These are phyloP conservation scores for Phytophthora ohioensis DNA, from an alignment of 352 stramenopile genomes.

Conservation along the genomic window DNA sequence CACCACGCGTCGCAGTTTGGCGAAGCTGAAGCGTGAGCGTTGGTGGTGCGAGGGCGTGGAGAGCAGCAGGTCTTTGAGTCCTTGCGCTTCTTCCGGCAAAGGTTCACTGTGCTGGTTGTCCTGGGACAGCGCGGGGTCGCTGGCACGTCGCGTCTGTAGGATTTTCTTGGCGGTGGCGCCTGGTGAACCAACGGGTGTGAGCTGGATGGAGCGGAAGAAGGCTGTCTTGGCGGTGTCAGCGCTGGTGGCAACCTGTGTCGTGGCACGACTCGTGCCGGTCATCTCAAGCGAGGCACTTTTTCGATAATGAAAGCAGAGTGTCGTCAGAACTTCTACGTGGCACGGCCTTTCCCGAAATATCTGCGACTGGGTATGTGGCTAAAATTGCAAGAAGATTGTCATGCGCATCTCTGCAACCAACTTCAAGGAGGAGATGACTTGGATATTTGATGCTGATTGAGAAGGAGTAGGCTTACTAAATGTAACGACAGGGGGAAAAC, in stretches of 20 bases:
- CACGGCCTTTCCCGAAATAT: constrained; percentile 22
- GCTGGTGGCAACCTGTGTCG: constrained; percentile 8
- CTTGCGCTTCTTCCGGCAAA: constrained; percentile 39
- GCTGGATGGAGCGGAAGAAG: constrained; percentile 23
- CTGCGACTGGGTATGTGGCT: constrained; percentile 11
- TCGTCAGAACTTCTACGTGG: constrained; percentile 10
- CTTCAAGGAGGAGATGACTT: constrained; percentile 33
- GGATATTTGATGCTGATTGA: not conserved
- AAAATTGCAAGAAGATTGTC: constrained; percentile 18
- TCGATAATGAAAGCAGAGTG: constrained; percentile 21
- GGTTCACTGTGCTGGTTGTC: constrained; percentile 15
- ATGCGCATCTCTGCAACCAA: constrained; percentile 7
- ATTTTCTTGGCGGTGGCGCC: constrained; percentile 31
- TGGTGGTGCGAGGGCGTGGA: constrained; percentile 13
- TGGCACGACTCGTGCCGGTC: constrained; percentile 14
- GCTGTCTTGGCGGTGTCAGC: constrained; percentile 5
- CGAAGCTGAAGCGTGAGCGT: constrained; percentile 49
- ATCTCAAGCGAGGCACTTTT: constrained; percentile 11
- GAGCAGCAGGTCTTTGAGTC: constrained; percentile 43
- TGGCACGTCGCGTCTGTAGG: constrained; percentile 27
- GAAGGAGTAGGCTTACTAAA: not conserved
- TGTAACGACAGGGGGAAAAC: not conserved
- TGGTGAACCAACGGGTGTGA: constrained; percentile 19
- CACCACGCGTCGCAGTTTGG: constrained; percentile 47
- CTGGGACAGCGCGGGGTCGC: not conserved